A percentile compares a stretch with the other conserved stretches of the same genome.
phyloP scores from a whole-genome alignment of 371 early-diverging fungal species.

The Agmasoma carcini region DNA sequence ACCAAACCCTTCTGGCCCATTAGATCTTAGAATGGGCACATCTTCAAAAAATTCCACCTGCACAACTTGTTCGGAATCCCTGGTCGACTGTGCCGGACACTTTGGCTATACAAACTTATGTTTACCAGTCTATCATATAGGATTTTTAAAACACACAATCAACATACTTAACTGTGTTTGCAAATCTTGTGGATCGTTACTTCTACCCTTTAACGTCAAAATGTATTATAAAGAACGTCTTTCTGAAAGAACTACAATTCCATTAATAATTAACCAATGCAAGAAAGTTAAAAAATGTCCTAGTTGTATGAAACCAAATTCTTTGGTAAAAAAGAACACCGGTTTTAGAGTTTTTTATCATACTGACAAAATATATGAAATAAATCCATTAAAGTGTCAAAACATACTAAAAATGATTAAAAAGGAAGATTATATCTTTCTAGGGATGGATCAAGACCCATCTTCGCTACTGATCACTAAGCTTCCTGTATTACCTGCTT shows the following conservation, averaged over 20 bases:
- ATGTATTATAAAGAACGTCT: conserved; percentile 23
- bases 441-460: conserved; percentile 30
- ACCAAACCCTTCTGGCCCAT: conserved; percentile 42
- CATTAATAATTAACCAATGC: conserved; percentile 62
- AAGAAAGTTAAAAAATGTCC: conserved; percentile 73
- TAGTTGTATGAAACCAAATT: conserved; percentile 69
- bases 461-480: conserved; percentile 40
- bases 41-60: conserved; percentile 67
- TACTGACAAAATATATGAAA: conserved; percentile 65
- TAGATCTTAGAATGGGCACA: conserved; percentile 47
- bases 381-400: conserved; percentile 72
- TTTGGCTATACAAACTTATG: conserved; percentile 81
- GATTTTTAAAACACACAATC: conserved; percentile 73
- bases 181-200: conserved; percentile 59
- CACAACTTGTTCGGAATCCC: conserved; percentile 71
- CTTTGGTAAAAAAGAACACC: conserved; percentile 73
- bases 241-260: neutral
- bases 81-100: conserved; percentile 87
- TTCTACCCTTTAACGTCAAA: conserved; percentile 31
- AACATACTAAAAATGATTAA: conserved; percentile 68
- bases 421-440: conserved; percentile 53
- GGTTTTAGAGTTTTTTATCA: conserved; percentile 86
- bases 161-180: conserved; percentile 83
- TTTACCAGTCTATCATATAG: conserved; percentile 90
- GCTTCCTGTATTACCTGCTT: conserved; percentile 78